Percentiles rank a stretch among this genome's conserved stretches.
Conservation (phyloP, 352 stramenopile genomes). For the Phytophthora macrochlamydospora region DNA sequence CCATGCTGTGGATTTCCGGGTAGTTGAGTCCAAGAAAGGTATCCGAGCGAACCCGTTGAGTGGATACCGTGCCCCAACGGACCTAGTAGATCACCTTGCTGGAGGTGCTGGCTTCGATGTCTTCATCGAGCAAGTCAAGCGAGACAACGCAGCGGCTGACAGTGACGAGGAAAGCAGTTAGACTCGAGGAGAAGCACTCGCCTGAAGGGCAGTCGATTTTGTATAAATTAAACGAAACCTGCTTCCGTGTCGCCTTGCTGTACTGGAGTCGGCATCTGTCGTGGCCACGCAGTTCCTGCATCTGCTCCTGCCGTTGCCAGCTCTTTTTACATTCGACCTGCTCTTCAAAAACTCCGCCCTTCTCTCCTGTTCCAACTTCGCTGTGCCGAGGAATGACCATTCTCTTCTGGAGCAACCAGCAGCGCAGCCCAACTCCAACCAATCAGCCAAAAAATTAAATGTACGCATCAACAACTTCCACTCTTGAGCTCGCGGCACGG, state of each 20-base stretch:
- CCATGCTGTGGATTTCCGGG: slow-evolving; percentile 75
- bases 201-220: slow-evolving; percentile 24
- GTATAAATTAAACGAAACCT: slow-evolving; percentile 40
- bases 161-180: slow-evolving; percentile 36
- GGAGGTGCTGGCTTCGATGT: slow-evolving; percentile 74
- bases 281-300: slow-evolving; percentile 2
- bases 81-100: slow-evolving; percentile 83
- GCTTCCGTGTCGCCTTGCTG: slow-evolving; percentile 14
- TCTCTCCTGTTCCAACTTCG: slow-evolving; percentile 19
- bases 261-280: slow-evolving; percentile 15
- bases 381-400: slow-evolving; percentile 16
- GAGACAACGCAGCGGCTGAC: slow-evolving; percentile 55
- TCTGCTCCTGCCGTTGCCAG: slow-evolving; percentile 14
- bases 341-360: slow-evolving; percentile 36
- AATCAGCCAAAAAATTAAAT: slow-evolving; percentile 21
- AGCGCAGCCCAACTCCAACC: slow-evolving; percentile 17
- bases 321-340: slow-evolving; percentile 32
- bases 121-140: slow-evolving; percentile 84
- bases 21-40: slow-evolving; percentile 68
- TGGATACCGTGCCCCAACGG: slow-evolving; percentile 83
- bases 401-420: slow-evolving; percentile 30
- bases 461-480: slow-evolving; percentile 29
- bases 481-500: slow-evolving; percentile 22
- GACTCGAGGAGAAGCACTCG: slow-evolving; percentile 26
- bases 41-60: slow-evolving; percentile 75